Conservation (phyloP, 805 yeast genomes). For the Saccharomycopsis sp. region DNA sequence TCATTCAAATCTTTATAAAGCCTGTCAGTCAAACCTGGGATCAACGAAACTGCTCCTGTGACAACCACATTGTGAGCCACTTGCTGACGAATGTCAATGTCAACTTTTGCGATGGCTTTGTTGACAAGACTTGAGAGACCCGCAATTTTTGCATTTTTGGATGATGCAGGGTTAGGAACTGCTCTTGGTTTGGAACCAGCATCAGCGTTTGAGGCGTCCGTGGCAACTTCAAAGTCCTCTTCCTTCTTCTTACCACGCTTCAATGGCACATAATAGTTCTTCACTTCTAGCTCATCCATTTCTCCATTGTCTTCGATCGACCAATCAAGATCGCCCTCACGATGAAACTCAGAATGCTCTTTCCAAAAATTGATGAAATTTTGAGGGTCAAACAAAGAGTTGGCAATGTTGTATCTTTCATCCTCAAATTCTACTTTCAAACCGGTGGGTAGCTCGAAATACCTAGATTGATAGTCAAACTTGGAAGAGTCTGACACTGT, state of each 20-base stretch:
- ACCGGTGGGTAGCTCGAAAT: constrained; percentile 73
- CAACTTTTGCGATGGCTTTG: constrained; percentile 34
- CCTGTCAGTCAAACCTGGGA: constrained; percentile 76
- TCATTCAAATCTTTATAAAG: constrained; percentile 59
- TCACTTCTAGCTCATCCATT: constrained; percentile 34
- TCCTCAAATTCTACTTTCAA: constrained; percentile 50
- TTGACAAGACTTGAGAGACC: constrained; percentile 18
- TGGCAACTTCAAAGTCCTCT: constrained; percentile 21
- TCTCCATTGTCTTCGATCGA: constrained; percentile 43
- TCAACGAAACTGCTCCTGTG: constrained; percentile 74
- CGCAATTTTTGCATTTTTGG: constrained; percentile 2
- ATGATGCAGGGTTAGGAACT: neutral
- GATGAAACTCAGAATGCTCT: constrained; percentile 5
- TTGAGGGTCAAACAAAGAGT: constrained; percentile 62
- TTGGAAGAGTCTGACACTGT: constrained; percentile 28
- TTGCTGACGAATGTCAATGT: constrained; percentile 76
- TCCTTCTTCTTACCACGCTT: constrained; percentile 44
- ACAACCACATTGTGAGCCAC: constrained; percentile 82
- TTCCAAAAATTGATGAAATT: constrained; percentile 29
- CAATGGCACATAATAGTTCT: constrained; percentile 65
- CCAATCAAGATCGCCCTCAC: constrained; percentile 24
- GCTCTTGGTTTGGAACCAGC: neutral
- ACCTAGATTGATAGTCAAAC: constrained; percentile 28
- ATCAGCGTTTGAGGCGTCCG: constrained; percentile 27
- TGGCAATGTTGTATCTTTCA: constrained; percentile 58